Evolutionary conservation across 306 rosid species (phyloP).

Genomic region (Elaeagnus macrophylla): DNA sequence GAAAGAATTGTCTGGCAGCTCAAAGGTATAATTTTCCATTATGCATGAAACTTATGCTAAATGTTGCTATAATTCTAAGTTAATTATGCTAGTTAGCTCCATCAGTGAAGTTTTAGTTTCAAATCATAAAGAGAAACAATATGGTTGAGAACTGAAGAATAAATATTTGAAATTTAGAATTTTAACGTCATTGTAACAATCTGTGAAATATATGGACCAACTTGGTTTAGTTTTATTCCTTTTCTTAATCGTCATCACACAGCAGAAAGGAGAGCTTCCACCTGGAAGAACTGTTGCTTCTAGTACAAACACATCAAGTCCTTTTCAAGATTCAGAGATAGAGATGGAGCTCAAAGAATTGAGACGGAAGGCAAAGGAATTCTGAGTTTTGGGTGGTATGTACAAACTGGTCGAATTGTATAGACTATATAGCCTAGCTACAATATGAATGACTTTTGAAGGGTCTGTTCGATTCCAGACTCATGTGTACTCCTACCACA

Average conservation of each 20-base stretch:
- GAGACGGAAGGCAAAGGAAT: constrained; percentile 67
- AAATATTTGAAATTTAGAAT: background rate
- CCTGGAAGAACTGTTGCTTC: constrained; percentile 60
- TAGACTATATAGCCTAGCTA: constrained; percentile 10
- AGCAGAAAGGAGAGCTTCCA: constrained; percentile 91
- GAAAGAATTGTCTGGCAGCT: constrained; percentile 53
- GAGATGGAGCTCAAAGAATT: constrained; percentile 73
- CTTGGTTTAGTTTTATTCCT: background rate
- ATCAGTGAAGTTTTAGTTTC: background rate
- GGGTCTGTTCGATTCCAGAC: too few species aligned
- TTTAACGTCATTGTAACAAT: background rate
- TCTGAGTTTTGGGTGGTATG: constrained; percentile 11
- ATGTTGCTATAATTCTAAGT: background rate
- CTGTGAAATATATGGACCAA: background rate
- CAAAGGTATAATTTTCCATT: constrained; percentile 38
- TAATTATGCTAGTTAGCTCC: background rate
- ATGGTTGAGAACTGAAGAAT: too few species aligned
- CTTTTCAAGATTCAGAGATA: constrained; percentile 70
- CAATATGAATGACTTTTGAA: too few species aligned
- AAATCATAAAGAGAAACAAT: too few species aligned
- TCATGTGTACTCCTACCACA: too few species aligned
- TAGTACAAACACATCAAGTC: constrained; percentile 33
- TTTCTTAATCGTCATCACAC: constrained; percentile 1
- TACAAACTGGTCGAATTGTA: constrained; percentile 24
- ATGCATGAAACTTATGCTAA: background rate